Percentiles rank a stretch among this genome's conserved stretches.
Conservation (phyloP, 345 rosid genomes). For the Zanthoxylum bungeanum region DNA sequence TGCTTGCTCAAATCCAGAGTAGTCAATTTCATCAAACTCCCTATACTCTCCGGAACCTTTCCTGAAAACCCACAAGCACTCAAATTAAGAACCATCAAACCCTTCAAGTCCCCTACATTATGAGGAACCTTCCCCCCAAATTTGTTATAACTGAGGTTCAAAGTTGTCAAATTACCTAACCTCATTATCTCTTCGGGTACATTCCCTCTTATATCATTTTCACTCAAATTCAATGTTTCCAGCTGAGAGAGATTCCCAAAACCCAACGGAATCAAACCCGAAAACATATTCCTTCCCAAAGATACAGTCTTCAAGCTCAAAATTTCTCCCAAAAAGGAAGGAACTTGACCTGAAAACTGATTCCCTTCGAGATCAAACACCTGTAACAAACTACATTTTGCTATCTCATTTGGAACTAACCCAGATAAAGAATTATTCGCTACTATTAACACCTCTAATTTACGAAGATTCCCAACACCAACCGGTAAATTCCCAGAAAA, state of each 20-base stretch:
- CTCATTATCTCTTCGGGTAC: conserved; percentile 51
- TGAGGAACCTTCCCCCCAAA: conserved; percentile 57
- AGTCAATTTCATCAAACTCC: conserved; percentile 53
- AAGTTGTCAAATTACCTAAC: conserved; percentile 50
- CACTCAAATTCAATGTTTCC: conserved; percentile 49
- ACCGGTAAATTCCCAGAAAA: conserved; percentile 49
- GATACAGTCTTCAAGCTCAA: conserved; percentile 43
- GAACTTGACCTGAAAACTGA: conserved; percentile 50
- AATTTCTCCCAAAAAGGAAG: conserved; percentile 45
- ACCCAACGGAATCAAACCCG: conserved; percentile 50
- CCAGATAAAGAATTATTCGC: conserved; percentile 59
- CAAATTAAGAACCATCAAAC: conserved; percentile 55
- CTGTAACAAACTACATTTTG: conserved; percentile 45
- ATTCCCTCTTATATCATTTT: conserved; percentile 54
- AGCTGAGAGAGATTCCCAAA: conserved; percentile 50
- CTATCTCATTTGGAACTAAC: conserved; percentile 41
- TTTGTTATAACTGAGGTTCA: conserved; percentile 57
- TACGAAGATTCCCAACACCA: conserved; percentile 37
- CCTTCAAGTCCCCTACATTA: conserved; percentile 49
- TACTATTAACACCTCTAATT: conserved; percentile 58
- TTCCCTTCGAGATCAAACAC: conserved; percentile 67
- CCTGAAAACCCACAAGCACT: conserved; percentile 73
- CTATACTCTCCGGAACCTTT: conserved; percentile 46
- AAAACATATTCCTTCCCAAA: conserved; percentile 57
- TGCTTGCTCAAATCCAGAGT: conserved; percentile 75